A percentile compares a stretch with the other conserved stretches of the same genome.
Conservation (phyloP, 495 filamentous ascomycete genomes). For the Daldinia loculata region DNA sequence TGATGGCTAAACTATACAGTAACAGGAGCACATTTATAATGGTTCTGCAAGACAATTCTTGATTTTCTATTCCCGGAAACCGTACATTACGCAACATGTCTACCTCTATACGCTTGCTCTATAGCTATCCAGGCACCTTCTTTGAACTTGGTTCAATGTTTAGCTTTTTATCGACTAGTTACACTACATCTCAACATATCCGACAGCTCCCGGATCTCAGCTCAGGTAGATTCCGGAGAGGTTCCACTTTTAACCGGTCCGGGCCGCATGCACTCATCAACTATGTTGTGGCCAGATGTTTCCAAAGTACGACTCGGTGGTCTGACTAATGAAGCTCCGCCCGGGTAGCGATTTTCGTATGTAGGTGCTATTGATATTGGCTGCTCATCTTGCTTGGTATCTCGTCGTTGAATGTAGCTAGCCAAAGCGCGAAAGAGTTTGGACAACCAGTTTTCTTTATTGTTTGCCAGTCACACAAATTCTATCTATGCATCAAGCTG, state of each 20-base stretch:
- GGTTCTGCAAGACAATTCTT: neutral
- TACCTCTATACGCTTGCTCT: neutral
- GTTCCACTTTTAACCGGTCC: slow-evolving; percentile 29
- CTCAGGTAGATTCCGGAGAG: slow-evolving; percentile 1
- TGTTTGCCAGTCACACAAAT: no score
- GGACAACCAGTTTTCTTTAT: no score
- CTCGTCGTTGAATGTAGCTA: no score
- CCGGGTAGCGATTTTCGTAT: neutral
- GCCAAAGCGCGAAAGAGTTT: no score
- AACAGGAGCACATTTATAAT: slow-evolving; percentile 1
- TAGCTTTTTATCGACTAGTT: neutral
- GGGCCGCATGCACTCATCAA: neutral
- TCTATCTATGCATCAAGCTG: no score
- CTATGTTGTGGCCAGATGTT: neutral
- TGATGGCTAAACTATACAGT: slow-evolving; percentile 27
- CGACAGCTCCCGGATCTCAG: neutral
- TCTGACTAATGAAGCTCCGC: neutral
- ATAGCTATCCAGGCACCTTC: neutral
- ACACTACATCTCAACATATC: neutral
- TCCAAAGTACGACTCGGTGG: neutral
- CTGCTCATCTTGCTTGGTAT: neutral
- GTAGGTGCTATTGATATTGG: neutral
- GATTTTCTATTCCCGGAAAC: neutral
- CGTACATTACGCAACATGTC: slow-evolving; percentile 1
- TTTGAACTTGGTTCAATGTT: no score